Conservation (phyloP, 176 grass and related monocot species). For the Poa annua region DNA sequence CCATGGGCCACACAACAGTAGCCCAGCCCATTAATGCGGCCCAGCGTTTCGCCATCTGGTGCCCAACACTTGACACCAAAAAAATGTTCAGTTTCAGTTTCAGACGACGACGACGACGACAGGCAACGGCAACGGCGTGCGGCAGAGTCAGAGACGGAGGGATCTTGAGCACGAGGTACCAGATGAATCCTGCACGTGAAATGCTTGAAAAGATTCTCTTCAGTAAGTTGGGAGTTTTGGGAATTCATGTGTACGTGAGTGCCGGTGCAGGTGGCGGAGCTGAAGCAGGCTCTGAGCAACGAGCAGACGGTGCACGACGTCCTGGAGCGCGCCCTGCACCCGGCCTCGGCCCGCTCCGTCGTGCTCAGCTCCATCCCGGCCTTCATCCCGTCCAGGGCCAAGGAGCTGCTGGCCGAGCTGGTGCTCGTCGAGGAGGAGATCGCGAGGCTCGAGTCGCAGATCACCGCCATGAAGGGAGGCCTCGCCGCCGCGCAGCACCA, state of each 20-base stretch:
- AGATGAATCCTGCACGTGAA: too few relatives aligned
- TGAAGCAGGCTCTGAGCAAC: slow-evolving; percentile 48
- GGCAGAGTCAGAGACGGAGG: slow-evolving; percentile 3
- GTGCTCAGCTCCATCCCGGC: slow-evolving; percentile 40
- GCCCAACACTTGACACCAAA: background rate
- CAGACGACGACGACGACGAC: slow-evolving; percentile 34
- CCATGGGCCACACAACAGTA: background rate
- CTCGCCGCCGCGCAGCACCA: slow-evolving; percentile 32
- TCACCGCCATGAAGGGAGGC: slow-evolving; percentile 57
- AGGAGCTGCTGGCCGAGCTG: slow-evolving; percentile 85
- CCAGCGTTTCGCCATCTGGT: background rate
- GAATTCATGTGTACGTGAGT: too few relatives aligned
- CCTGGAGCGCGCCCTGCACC: slow-evolving; percentile 55
- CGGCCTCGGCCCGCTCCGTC: background rate
- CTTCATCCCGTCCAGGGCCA: slow-evolving; percentile 68
- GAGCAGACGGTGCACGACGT: slow-evolving; percentile 70
- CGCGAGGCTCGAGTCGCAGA: slow-evolving; percentile 68
- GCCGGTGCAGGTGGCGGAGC: slow-evolving; percentile 40
- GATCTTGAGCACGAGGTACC: slow-evolving; percentile 66
- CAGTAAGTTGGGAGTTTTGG: too few relatives aligned
- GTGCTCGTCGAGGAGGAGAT: slow-evolving; percentile 94
- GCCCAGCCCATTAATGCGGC: background rate
- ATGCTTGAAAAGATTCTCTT: too few relatives aligned
- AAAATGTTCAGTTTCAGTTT: slow-evolving; percentile 27
- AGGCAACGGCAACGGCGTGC: background rate